Evolutionary conservation across 345 rosid genomes (phyloP).

Genomic region (Aquilaria malaccensis): DNA sequence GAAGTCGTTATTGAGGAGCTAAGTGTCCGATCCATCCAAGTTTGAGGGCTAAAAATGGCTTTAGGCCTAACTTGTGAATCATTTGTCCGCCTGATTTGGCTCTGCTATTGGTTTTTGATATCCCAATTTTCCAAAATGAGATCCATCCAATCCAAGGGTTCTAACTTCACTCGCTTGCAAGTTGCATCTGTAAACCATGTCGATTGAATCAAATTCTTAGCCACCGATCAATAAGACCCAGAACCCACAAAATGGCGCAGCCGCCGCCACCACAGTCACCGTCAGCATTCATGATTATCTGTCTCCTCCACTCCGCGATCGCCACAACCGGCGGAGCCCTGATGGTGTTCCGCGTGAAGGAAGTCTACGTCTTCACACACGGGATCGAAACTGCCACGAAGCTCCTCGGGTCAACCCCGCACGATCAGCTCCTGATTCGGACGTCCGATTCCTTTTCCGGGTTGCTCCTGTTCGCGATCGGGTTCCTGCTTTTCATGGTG

Average conservation of each 20-base stretch:
- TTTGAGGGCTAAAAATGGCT: no score
- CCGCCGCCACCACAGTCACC: constrained; percentile 19
- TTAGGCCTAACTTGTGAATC: no score
- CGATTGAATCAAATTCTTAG: not conserved
- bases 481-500: constrained; percentile 59
- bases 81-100: no score
- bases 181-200: not conserved
- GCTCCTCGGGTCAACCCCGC: constrained; percentile 58
- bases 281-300: constrained; percentile 42
- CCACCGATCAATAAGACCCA: not conserved
- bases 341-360: constrained; percentile 63
- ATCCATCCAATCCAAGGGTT: not conserved
- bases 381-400: constrained; percentile 42
- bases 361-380: constrained; percentile 52
- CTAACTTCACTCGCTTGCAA: not conserved
- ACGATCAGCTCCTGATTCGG: constrained; percentile 59
- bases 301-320: constrained; percentile 57
- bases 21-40: no score
- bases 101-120: no score
- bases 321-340: constrained; percentile 56
- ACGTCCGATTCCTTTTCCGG: constrained; percentile 78
- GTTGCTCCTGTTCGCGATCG: constrained; percentile 50
- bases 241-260: constrained; percentile 23
- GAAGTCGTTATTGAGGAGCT: no score
- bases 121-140: constrained; percentile 1